Evolutionary conservation across 192 early-diverging fungal species (phyloP).

Genomic region (Backusella morwellensis): DNA sequence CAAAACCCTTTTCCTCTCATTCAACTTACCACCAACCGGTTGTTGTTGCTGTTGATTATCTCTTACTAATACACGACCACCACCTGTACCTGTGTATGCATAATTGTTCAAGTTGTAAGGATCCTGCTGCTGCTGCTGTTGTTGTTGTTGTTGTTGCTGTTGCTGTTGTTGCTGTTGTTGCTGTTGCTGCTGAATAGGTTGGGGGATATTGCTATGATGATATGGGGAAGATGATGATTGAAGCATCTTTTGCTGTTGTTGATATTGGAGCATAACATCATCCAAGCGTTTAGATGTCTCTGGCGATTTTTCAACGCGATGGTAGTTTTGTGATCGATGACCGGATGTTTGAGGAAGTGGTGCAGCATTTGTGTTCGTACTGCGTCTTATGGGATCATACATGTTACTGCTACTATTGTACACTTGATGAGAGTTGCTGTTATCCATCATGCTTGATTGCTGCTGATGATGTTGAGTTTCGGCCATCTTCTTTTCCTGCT

Average conservation of each 20-base stretch:
- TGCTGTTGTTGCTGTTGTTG: slow-evolving; percentile 28
- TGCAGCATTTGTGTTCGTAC: slow-evolving; percentile 7
- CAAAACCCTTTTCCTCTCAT: background rate
- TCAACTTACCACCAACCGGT: background rate
- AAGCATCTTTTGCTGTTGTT: slow-evolving; percentile 35
- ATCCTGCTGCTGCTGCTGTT: background rate
- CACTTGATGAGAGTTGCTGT: background rate
- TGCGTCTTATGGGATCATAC: slow-evolving; percentile 9
- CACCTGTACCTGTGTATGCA: slow-evolving; percentile 11
- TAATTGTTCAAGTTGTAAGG: background rate
- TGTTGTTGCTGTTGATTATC: slow-evolving; percentile 18
- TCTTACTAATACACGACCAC: slow-evolving; percentile 20
- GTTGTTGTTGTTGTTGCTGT: slow-evolving; percentile 14
- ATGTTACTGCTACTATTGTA: background rate
- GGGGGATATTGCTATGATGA: background rate
- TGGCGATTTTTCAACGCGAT: slow-evolving; percentile 30
- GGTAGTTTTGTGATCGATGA: slow-evolving; percentile 21
- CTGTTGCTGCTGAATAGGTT: background rate
- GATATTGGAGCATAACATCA: slow-evolving; percentile 40
- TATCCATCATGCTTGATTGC: background rate
- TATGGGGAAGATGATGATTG: slow-evolving; percentile 14
- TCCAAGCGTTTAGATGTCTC: slow-evolving; percentile 35
- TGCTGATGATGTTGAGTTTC: background rate
- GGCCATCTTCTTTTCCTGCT: slow-evolving; percentile 33
- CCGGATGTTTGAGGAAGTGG: slow-evolving; percentile 19